Base-by-base conservation (phyloP, 805 yeast species). In the Ogataea populi-albae region DNA sequence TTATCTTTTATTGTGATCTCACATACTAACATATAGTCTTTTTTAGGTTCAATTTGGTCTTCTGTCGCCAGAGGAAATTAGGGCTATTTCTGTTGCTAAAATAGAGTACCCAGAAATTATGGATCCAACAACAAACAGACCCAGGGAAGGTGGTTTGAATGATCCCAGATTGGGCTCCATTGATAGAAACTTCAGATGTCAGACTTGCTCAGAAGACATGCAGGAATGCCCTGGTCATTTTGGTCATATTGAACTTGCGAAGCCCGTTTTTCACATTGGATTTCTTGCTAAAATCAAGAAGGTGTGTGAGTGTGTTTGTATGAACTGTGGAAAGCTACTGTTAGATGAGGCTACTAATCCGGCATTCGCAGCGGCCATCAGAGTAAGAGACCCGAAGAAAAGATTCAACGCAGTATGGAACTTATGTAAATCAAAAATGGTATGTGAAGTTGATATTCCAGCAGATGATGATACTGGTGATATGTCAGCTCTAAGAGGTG, bases 151-250 rank as follows among this genome's bases (percentile, higher is more conserved):
- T 46, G 99, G 99, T 42, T 70, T 93, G 45, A 91, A 89, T 60
- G 98, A 94, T 62, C 98, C 98, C 42, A 80, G 98, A 54, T 72
- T 93, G 43, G 99, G 99, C 33, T 85, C 97, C 4, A 89, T 93
- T 52, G 99, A 93, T 65, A 81, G 98, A 62, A 91, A 89, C 61
- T 86, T 85, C 73, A 87, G 86, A 69, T 93, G 99, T 73, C 98
- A 91, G 71, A 93, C 99, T 17, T 93, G 99, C 73, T 95, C 96
- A 55, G 99, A 93, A 64, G 96, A 91, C 53, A 93, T 93, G 97
- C 86, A 91, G 42, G 98, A 93, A 62, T 93, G 99, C 66, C 98
- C 98, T 1, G 99, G 99, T 41, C 99, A 93, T 68, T 93, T 93
- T 65, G 99, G 99, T 50, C 99, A 93, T 59, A 93, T 93, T 43